Conservation (phyloP, 768 basidiomycete genomes). For the Tylopilus rubrobrunneus region DNA sequence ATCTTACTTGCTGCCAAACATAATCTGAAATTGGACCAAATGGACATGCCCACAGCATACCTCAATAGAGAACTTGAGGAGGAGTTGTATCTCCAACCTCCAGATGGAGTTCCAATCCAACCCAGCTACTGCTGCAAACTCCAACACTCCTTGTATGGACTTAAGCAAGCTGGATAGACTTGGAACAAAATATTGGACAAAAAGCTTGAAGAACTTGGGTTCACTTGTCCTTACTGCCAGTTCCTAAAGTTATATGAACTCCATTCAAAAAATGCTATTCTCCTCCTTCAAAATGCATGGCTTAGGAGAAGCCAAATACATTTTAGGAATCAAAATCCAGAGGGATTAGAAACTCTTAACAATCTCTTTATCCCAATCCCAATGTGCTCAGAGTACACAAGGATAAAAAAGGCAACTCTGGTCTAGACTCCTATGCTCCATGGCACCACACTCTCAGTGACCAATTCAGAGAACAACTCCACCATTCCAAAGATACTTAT, state of each 20-base stretch:
- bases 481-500: not conserved
- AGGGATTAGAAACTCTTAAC: too few relatives aligned
- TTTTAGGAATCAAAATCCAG: too few relatives aligned
- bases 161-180: not conserved
- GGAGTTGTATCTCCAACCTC: conserved; percentile 16
- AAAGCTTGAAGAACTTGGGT: not conserved
- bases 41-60: conserved; percentile 1
- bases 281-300: too few relatives aligned
- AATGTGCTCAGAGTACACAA: too few relatives aligned
- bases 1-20: not conserved
- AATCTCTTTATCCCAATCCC: too few relatives aligned
- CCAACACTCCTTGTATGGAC: not conserved
- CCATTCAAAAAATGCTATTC: too few relatives aligned
- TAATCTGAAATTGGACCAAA: not conserved
- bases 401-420: too few relatives aligned
- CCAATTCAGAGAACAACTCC: too few relatives aligned
- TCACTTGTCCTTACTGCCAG: not conserved
- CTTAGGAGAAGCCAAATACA: too few relatives aligned
- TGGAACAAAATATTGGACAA: conserved; percentile 2
- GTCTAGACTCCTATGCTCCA: too few relatives aligned
- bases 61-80: conserved; percentile 25
- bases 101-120: not conserved
- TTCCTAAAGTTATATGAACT: too few relatives aligned
- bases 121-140: not conserved
- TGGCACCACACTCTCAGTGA: too few relatives aligned